Base-by-base conservation (phyloP, 1,284 basidiomycete genomes). In the Pascua sp. region DNA sequence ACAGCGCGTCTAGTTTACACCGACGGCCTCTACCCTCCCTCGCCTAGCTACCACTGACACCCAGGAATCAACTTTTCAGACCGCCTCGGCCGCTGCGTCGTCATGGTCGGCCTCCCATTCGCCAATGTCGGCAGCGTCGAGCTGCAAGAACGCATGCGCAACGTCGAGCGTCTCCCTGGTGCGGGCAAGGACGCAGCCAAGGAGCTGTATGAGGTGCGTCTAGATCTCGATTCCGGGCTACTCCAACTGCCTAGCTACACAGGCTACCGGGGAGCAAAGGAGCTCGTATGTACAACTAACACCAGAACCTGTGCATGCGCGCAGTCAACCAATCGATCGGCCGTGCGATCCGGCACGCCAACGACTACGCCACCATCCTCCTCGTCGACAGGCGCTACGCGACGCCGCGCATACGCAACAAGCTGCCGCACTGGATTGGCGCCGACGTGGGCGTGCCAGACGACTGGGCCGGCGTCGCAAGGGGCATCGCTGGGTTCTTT, bases 251-350 rank as follows among this genome's bases (percentile, higher is more conserved):
- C n/a, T n/a, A n/a, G n/a, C n/a, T n/a, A 7, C 24, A 7, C 24
- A 32, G 24, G 24, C 24, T 32, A 32, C 24, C 3, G 24, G 4
- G 24, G 24, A 53, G 36, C 24, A 13, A 10, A 1, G 43, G 37
- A 43, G 40, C 24, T 32, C 24, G 24, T 7, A 32, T 32, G 39
- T 18, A 36, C 18, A 37, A 11, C 49, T 44, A 40, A 17, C 46
- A n/a, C 7, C 41, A 68, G 78, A 94, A 94, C 72, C 84, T 93
- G 80, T 96, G 92, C 70, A 96, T 97, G 91, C 90, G 91, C 51
- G 82, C 93, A 0, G 93, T 98, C 44, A 98, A 98, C 77, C 95
- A 98, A 74, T 92, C 90, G 55, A 97, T 98, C 60, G 94, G 93
- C 43, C 85, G 93, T 60, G 91, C 92, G 5, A 94, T 95, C 58